phyloP scores from a whole-genome alignment of 805 yeast genomes.

The Zygoascus flipseniorum region DNA sequence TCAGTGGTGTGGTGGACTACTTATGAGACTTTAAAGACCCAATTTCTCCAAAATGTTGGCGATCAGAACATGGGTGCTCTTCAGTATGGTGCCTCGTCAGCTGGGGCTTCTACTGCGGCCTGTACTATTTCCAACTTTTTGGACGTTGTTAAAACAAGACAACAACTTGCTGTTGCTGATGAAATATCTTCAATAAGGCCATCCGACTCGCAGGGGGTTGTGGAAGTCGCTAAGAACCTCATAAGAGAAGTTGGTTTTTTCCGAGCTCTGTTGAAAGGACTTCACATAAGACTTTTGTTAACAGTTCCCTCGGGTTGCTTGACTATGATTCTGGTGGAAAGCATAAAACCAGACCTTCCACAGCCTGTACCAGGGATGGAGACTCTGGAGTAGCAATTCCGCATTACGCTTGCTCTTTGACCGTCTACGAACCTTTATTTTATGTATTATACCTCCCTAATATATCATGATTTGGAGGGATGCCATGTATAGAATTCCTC shows the following conservation, averaged over 20 bases:
- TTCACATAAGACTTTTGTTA: conserved; percentile 30
- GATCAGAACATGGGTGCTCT: conserved; percentile 14
- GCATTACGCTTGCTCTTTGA: too few species aligned
- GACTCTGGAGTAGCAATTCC: neutral
- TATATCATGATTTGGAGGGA: too few species aligned
- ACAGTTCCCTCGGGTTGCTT: conserved; percentile 33
- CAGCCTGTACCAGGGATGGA: neutral
- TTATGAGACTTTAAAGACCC: conserved; percentile 18
- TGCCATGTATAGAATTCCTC: too few species aligned
- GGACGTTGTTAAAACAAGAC: conserved; percentile 37
- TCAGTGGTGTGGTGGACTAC: conserved; percentile 36
- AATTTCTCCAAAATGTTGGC: neutral
- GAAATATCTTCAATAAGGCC: conserved; percentile 32
- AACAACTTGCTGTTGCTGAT: conserved; percentile 34
- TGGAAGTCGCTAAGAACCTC: conserved; percentile 28
- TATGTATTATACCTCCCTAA: too few species aligned
- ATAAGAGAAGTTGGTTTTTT: conserved; percentile 30
- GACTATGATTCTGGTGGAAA: conserved; percentile 34
- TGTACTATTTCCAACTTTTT: conserved; percentile 31
- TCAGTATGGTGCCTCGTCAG: conserved; percentile 28
- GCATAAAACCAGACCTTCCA: conserved; percentile 29
- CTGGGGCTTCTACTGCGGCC: conserved; percentile 30
- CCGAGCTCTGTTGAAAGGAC: conserved; percentile 30
- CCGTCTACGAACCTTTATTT: too few species aligned
- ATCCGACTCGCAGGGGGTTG: conserved; percentile 28